Conservation (phyloP, 345 rosid genomes). For the Arabidopsis arenosa region DNA sequence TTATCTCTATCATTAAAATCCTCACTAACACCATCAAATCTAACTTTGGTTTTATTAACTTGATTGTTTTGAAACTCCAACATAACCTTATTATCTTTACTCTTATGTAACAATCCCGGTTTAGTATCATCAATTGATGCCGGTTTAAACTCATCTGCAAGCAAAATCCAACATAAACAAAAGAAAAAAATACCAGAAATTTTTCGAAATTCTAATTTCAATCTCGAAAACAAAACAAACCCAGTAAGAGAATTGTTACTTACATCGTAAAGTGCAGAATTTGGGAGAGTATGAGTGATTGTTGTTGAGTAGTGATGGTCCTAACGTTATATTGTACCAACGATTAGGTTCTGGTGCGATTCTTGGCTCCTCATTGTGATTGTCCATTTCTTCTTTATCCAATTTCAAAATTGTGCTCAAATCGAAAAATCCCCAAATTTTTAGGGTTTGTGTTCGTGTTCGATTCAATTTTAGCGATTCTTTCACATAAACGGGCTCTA, state of each 20-base stretch:
- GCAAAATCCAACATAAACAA: neutral
- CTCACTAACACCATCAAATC: constrained; percentile 72
- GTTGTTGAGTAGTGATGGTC: constrained; percentile 63
- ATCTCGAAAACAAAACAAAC: constrained; percentile 14
- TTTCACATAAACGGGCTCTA: neutral
- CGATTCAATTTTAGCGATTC: neutral
- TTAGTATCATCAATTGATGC: constrained; percentile 73
- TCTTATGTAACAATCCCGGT: constrained; percentile 65
- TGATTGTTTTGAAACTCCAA: constrained; percentile 85
- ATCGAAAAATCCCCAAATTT: neutral
- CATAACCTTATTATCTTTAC: constrained; percentile 66
- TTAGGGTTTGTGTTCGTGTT: constrained; percentile 21
- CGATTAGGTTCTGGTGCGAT: constrained; percentile 65
- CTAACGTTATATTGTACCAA: constrained; percentile 73
- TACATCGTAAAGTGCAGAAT: constrained; percentile 82
- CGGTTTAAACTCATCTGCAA: constrained; percentile 81
- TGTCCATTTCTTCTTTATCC: constrained; percentile 14
- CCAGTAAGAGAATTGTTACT: constrained; percentile 25
- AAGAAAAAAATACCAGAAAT: no score
- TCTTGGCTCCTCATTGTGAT: constrained; percentile 60
- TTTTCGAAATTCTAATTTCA: neutral
- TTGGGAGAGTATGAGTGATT: constrained; percentile 49
- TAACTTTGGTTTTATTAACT: constrained; percentile 67
- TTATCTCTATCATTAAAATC: constrained; percentile 62
- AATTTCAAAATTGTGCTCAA: neutral